These are phyloP conservation scores for Nemania serpens DNA, from an alignment of 2,329 filamentous ascomycete species.

Conservation along the genomic window DNA sequence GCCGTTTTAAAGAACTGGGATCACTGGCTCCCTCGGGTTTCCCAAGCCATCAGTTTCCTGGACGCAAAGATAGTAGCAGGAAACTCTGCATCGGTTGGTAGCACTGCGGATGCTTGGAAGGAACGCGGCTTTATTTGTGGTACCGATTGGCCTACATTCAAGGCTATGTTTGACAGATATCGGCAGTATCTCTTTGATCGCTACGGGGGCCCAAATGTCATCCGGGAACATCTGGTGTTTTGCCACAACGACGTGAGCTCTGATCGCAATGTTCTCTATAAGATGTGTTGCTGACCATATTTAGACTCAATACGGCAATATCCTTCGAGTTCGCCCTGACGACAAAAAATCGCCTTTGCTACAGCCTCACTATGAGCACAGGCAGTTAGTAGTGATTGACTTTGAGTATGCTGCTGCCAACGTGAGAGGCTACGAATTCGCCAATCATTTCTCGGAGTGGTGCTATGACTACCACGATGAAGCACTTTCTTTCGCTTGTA, in stretches of 20 bases:
- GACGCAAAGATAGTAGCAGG: slow-evolving; percentile 61
- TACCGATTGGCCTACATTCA: slow-evolving; percentile 80
- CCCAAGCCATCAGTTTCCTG: slow-evolving; percentile 60
- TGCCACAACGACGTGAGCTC: slow-evolving; percentile 90
- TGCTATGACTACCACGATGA: slow-evolving; percentile 94
- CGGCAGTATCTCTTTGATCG: slow-evolving; percentile 71
- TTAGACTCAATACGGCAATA: slow-evolving; percentile 98
- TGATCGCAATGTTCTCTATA: neutral
- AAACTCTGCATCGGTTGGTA: slow-evolving; percentile 37
- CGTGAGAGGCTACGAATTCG: slow-evolving; percentile 84
- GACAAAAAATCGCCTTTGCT: slow-evolving; percentile 83
- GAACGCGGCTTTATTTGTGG: slow-evolving; percentile 78
- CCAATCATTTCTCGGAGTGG: slow-evolving; percentile 98
- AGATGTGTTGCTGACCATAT: slow-evolving; percentile 15
- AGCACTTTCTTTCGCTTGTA: slow-evolving; percentile 67
- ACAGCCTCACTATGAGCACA: slow-evolving; percentile 89
- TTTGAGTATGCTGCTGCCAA: slow-evolving; percentile 97
- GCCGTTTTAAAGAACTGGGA: slow-evolving; percentile 95
- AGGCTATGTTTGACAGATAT: slow-evolving; percentile 75
- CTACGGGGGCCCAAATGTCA: slow-evolving; percentile 68
- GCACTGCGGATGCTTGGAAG: slow-evolving; percentile 62
- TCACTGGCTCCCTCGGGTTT: slow-evolving; percentile 76
- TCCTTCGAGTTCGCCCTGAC: slow-evolving; percentile 72
- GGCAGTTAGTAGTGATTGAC: slow-evolving; percentile 95
- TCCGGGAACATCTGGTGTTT: slow-evolving; percentile 82